phyloP scores from a whole-genome alignment of 2,329 filamentous ascomycete genomes.

The Fulvia fulva region DNA sequence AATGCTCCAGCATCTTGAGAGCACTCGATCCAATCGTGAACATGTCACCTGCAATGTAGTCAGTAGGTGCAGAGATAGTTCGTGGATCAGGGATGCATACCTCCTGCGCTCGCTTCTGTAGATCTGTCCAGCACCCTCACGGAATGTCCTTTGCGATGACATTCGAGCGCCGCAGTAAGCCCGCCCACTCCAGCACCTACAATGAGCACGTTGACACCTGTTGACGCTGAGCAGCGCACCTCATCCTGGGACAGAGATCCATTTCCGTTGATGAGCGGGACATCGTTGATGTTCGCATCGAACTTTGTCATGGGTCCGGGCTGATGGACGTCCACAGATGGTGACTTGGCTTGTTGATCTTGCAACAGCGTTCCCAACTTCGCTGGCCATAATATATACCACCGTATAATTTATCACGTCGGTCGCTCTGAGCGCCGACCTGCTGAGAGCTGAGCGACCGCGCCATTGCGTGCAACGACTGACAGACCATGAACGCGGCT shows the following conservation, averaged over 20 bases:
- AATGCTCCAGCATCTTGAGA: slow-evolving; percentile 15
- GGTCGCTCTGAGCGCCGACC: not conserved
- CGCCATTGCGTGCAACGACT: not conserved
- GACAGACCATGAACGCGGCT: too few relatives aligned
- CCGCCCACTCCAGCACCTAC: slow-evolving; percentile 13
- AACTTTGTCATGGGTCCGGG: not conserved
- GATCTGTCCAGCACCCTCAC: slow-evolving; percentile 22
- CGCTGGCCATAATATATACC: not conserved
- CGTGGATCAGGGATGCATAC: not conserved
- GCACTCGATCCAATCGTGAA: slow-evolving; percentile 41
- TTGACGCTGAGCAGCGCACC: slow-evolving; percentile 6
- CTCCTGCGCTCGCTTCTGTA: slow-evolving; percentile 5
- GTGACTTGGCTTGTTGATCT: too few relatives aligned
- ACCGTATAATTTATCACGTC: not conserved
- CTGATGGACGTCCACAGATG: too few relatives aligned
- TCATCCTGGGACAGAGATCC: slow-evolving; percentile 5
- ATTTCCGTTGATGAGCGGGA: not conserved
- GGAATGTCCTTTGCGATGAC: slow-evolving; percentile 23
- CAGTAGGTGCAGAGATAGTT: not conserved
- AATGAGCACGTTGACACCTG: slow-evolving; percentile 1
- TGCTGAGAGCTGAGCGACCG: not conserved
- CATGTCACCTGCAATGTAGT: slow-evolving; percentile 16
- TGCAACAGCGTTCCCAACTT: too few relatives aligned
- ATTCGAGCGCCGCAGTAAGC: slow-evolving; percentile 23
- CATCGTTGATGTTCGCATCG: not conserved